phyloP scores from a whole-genome alignment of 257 asterid genomes.

The Nicotiana knightiana region DNA sequence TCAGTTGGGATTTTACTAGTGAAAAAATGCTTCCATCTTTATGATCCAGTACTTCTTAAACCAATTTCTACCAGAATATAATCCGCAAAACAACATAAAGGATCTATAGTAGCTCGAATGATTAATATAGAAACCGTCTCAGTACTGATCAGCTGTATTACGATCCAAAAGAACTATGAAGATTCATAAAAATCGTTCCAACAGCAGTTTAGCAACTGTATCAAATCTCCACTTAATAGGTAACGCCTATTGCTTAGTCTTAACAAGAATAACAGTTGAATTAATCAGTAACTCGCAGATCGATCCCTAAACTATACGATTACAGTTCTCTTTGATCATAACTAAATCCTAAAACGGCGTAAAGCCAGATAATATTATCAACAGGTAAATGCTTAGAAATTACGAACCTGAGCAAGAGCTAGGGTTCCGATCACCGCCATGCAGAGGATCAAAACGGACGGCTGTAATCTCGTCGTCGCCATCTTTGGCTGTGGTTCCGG shows the following conservation, averaged over 20 bases:
- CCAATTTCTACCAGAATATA: background rate
- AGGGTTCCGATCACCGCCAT: constrained; percentile 32
- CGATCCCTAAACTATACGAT: background rate
- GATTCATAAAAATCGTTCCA: background rate
- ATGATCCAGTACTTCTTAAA: background rate
- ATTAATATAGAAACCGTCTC: background rate
- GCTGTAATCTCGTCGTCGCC: constrained; percentile 29
- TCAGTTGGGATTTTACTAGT: background rate
- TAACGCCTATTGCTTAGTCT: background rate
- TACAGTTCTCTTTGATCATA: background rate
- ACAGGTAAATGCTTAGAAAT: background rate
- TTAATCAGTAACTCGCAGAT: background rate
- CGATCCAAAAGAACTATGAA: background rate
- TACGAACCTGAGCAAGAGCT: constrained; percentile 38
- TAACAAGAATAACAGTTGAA: background rate
- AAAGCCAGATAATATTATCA: background rate
- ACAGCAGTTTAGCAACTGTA: background rate
- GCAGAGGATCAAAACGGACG: constrained; percentile 18
- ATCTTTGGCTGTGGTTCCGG: background rate
- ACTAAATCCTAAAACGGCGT: background rate
- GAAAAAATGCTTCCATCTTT: background rate
- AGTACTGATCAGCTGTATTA: background rate
- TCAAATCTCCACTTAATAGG: background rate
- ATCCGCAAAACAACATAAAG: background rate
- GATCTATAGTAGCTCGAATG: background rate